phyloP scores from a whole-genome alignment of 164 flowering plant species.

The Vitis riparia region DNA sequence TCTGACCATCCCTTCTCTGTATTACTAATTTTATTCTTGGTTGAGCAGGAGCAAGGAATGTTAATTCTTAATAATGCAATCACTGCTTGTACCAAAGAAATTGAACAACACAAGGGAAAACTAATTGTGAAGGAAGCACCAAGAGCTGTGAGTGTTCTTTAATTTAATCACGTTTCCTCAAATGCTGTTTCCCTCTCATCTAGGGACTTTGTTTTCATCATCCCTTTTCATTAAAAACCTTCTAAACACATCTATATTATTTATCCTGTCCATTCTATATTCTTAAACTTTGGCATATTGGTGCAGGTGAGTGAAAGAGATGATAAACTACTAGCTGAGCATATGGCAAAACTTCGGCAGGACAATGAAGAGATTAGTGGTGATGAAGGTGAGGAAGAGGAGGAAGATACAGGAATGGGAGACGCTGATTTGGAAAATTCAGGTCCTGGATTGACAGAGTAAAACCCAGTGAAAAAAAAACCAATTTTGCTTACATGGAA shows the following conservation, averaged over 20 bases:
- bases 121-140: conserved; percentile 77
- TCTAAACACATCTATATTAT: no score
- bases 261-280: no score
- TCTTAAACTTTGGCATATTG: conserved; percentile 7
- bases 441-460: conserved; percentile 38
- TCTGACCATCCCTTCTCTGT: no score
- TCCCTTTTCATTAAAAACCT: no score
- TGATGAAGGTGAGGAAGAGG: conserved; percentile 85
- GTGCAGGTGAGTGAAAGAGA: conserved; percentile 93
- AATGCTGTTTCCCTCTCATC: background rate
- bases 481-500: no score
- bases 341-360: conserved; percentile 60
- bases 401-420: conserved; percentile 96
- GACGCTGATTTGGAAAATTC: conserved; percentile 68
- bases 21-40: background rate
- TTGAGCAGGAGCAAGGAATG: conserved; percentile 86
- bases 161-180: background rate
- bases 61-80: conserved; percentile 73
- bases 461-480: background rate
- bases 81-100: conserved; percentile 66
- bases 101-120: conserved; percentile 82
- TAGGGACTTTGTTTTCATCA: conserved; percentile 2
- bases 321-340: conserved; percentile 78
- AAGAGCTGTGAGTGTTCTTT: conserved; percentile 69
- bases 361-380: conserved; percentile 77